Evolutionary conservation across 148 eudicot genomes (phyloP).

Genomic region (Rheum nobile): DNA sequence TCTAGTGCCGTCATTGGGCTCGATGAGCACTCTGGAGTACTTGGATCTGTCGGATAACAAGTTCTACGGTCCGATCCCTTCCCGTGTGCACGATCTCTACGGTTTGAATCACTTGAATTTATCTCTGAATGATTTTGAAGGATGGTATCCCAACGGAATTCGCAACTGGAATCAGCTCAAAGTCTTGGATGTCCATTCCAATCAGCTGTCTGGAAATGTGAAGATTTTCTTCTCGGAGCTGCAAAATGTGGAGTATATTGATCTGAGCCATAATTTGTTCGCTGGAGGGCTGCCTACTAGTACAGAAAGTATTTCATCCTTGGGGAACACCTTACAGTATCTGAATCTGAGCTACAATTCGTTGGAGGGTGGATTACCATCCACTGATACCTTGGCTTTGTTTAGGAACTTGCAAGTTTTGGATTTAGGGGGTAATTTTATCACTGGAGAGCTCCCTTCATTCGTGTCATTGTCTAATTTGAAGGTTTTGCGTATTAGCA

Average conservation of each 20-base stretch:
- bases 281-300: slow-evolving; percentile 36
- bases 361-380: slow-evolving; percentile 50
- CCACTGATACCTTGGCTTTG: slow-evolving; percentile 30
- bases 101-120: slow-evolving; percentile 57
- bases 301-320: slow-evolving; percentile 31
- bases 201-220: slow-evolving; percentile 54
- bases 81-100: slow-evolving; percentile 49
- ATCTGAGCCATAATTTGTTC: slow-evolving; percentile 70
- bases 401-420: slow-evolving; percentile 64
- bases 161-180: slow-evolving; percentile 57
- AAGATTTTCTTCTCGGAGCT: slow-evolving; percentile 45
- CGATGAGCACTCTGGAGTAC: slow-evolving; percentile 35
- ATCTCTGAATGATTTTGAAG: slow-evolving; percentile 48
- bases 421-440: slow-evolving; percentile 63
- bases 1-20: slow-evolving; percentile 57
- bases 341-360: slow-evolving; percentile 55
- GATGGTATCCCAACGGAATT: slow-evolving; percentile 53
- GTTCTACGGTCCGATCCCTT: slow-evolving; percentile 76
- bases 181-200: slow-evolving; percentile 53
- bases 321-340: slow-evolving; percentile 56
- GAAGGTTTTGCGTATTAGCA: slow-evolving; percentile 46
- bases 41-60: slow-evolving; percentile 62
- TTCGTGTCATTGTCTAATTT: slow-evolving; percentile 46
- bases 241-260: slow-evolving; percentile 44
- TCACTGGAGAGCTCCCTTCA: slow-evolving; percentile 61